A percentile compares a stretch with the other conserved stretches of the same genome.
Evolutionary conservation across 495 filamentous ascomycete species (phyloP).

Genomic region (Penicillium paxilli): DNA sequence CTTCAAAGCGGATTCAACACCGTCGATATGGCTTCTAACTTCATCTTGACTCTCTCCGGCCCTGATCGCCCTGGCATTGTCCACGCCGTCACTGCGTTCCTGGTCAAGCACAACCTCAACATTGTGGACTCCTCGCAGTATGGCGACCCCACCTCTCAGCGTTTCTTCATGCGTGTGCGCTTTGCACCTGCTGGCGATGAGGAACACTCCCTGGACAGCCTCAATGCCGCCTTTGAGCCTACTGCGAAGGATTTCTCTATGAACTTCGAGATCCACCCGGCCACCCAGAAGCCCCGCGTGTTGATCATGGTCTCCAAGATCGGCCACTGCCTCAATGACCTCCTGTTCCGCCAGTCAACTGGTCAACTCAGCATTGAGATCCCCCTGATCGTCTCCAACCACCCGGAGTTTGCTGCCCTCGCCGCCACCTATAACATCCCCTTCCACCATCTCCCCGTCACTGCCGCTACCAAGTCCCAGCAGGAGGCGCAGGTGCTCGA

Average conservation of each 20-base stretch:
- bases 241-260: conserved; percentile 58
- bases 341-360: conserved; percentile 68
- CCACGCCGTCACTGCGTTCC: conserved; percentile 70
- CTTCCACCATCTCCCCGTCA: conserved; percentile 74
- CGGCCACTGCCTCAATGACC: conserved; percentile 76
- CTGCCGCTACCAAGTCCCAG: conserved; percentile 62
- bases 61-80: conserved; percentile 76
- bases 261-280: conserved; percentile 62
- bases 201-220: conserved; percentile 40
- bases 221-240: conserved; percentile 46
- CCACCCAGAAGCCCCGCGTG: conserved; percentile 62
- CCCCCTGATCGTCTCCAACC: conserved; percentile 69
- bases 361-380: conserved; percentile 64
- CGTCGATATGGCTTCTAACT: conserved; percentile 47
- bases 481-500: conserved; percentile 68
- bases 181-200: conserved; percentile 51
- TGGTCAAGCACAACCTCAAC: conserved; percentile 65
- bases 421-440: conserved; percentile 69
- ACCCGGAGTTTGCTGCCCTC: conserved; percentile 66
- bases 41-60: conserved; percentile 73
- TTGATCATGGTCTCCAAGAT: conserved; percentile 84
- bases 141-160: conserved; percentile 61
- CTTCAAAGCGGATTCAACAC: conserved; percentile 38
- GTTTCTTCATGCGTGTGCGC: conserved; percentile 79
- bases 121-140: conserved; percentile 76